Conservation (phyloP, 31 red algal genomes). For the Endocladia muricata region DNA sequence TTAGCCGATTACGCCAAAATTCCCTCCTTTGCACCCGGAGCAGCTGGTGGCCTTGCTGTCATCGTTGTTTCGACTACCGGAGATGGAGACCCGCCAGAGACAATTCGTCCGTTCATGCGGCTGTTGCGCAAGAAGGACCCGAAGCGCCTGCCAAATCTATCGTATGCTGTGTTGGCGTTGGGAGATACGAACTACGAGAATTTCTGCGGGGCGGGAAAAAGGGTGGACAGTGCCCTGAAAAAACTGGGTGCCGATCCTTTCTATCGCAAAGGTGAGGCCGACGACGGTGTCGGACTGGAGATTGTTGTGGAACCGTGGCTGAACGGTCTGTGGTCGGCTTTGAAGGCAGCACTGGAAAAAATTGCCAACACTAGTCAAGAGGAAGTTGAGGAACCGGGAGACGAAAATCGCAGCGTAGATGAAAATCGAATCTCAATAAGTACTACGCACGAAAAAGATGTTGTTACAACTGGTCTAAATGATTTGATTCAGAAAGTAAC, state of each 20-base stretch:
- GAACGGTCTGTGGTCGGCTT: slow-evolving; percentile 25
- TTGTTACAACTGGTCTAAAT: slow-evolving; percentile 6
- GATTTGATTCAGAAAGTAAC: slow-evolving; percentile 25
- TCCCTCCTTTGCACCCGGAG: slow-evolving; percentile 16
- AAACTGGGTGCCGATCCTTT: slow-evolving; percentile 65
- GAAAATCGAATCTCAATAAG: background rate
- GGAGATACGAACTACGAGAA: slow-evolving; percentile 93
- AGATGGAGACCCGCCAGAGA: slow-evolving; percentile 90
- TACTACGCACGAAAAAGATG: slow-evolving; percentile 14
- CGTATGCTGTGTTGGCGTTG: slow-evolving; percentile 74
- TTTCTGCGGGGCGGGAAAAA: slow-evolving; percentile 80
- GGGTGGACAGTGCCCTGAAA: slow-evolving; percentile 54
- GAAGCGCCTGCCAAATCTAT: slow-evolving; percentile 31
- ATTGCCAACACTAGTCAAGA: too few species aligned
- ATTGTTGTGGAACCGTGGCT: slow-evolving; percentile 83
- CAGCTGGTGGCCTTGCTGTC: slow-evolving; percentile 26
- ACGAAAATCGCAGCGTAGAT: background rate
- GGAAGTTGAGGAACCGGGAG: background rate
- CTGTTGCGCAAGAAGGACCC: slow-evolving; percentile 70
- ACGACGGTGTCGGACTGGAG: slow-evolving; percentile 76
- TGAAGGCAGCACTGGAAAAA: background rate
- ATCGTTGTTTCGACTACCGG: slow-evolving; percentile 92
- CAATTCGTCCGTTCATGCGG: slow-evolving; percentile 77
- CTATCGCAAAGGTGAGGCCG: slow-evolving; percentile 67
- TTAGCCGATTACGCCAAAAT: slow-evolving; percentile 61